Evolutionary conservation across 345 rosid species (phyloP), one percentile per base, ranked within the genome.

Genomic region (Odontarrhena argentea): DNA sequence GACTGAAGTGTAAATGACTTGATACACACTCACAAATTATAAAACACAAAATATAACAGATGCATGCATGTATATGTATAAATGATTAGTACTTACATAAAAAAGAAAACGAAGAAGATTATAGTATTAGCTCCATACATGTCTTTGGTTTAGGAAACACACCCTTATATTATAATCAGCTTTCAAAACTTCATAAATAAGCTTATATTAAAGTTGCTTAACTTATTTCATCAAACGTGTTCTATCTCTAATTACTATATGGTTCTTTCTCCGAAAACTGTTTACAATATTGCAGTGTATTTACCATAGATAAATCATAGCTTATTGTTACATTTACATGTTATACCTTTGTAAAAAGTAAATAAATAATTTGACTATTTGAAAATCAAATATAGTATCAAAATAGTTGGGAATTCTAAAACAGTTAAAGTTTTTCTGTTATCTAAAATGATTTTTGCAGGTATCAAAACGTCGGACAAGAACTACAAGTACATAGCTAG

Each of bases 131-230:
- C 32, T 67, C 34, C 63, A 67, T 36, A 67, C 68, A 44, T 74
- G 73, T 74, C 68, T 54, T 60, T 54, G 38, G 46, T 74, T 60
- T 54, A 32, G 73, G 68, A 60, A 74, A 67, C 68, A 42, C 42
- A 43, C 32, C 13, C 45, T 35, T 67, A 32, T 62, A 36, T 14
- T 30, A 55, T 46, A 47, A 6, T 13, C 7, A 35, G 22, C 22
- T 38, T 4, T 59, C 28, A 11, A 58, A 26, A 42, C 46, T 30
- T 59, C 25, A 22, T 58, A 56, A 47, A 37, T n/a, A 7, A n/a
- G 2, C 22, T 18, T 18, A 18, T 18, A 18, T 18, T 18, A 18
- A 18, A 18, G 22, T 18, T 18, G 22, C 22, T 18, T 18, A 18
- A 18, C 22, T 18, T 18, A 18, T 18, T 18, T 18, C 22, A 18